A percentile compares a stretch with the other conserved stretches of the same genome.
Evolutionary conservation across 2,329 filamentous ascomycete species (phyloP).

Genomic region (Calonectria montana): DNA sequence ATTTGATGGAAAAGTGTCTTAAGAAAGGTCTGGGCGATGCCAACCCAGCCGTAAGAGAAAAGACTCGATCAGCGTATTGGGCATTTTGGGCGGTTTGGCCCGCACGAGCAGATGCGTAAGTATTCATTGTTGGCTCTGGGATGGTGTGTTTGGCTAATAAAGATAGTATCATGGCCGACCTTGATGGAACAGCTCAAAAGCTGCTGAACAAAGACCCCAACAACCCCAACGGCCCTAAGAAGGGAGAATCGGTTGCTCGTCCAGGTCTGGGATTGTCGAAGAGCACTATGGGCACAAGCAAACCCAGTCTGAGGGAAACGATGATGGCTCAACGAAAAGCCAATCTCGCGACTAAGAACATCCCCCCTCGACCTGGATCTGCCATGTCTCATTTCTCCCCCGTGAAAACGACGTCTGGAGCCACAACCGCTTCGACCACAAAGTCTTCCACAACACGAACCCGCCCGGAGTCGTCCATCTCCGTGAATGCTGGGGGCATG

Average conservation of each 20-base stretch:
- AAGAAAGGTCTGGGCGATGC: conserved; percentile 90
- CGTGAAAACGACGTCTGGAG: conserved; percentile 51
- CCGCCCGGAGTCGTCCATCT: conserved; percentile 57
- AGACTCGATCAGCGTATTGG: conserved; percentile 90
- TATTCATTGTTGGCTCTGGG: not conserved
- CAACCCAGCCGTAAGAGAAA: conserved; percentile 90
- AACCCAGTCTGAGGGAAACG: conserved; percentile 80
- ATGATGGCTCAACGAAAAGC: conserved; percentile 86
- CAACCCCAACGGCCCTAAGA: conserved; percentile 79
- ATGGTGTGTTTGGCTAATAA: conserved; percentile 35
- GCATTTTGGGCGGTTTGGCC: conserved; percentile 82
- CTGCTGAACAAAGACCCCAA: conserved; percentile 84
- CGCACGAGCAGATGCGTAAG: conserved; percentile 78
- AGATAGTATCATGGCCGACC: conserved; percentile 77
- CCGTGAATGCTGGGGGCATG: conserved; percentile 65
- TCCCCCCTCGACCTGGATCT: conserved; percentile 70
- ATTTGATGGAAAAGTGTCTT: conserved; percentile 87
- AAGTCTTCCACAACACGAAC: conserved; percentile 52
- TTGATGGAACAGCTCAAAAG: conserved; percentile 83
- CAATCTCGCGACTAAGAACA: conserved; percentile 58
- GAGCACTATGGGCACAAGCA: conserved; percentile 68
- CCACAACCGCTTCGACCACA: conserved; percentile 40
- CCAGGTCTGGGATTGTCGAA: conserved; percentile 72
- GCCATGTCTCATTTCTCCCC: conserved; percentile 73
- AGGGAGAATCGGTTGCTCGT: conserved; percentile 59